phyloP scores from a whole-genome alignment of 352 stramenopile species.

The Pythium brachiatum region DNA sequence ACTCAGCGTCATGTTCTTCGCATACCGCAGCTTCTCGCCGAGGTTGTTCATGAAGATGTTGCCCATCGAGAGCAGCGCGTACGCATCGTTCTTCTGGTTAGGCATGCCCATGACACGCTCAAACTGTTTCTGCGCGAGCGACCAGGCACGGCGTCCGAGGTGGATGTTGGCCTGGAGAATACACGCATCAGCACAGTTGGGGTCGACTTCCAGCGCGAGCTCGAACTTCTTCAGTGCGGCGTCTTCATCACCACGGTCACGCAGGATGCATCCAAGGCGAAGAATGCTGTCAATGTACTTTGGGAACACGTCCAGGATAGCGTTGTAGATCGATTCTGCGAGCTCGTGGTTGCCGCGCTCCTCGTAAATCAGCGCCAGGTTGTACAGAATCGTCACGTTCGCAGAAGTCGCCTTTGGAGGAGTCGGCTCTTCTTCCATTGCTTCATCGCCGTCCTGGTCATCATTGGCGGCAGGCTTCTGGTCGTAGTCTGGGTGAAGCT shows the following conservation, averaged over 20 bases:
- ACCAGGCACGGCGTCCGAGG: conserved; percentile 94
- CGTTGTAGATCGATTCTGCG: conserved; percentile 92
- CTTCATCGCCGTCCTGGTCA: conserved; percentile 35
- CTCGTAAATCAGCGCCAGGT: conserved; percentile 94
- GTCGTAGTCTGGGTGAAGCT: conserved; percentile 44
- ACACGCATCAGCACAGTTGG: conserved; percentile 90
- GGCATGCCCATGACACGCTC: conserved; percentile 94
- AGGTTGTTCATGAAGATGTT: conserved; percentile 99
- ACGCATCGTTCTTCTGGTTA: conserved; percentile 95
- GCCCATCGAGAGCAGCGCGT: conserved; percentile 95
- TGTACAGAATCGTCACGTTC: conserved; percentile 95
- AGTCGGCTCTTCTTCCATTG: conserved; percentile 28
- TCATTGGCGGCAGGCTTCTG: conserved; percentile 30
- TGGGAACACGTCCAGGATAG: conserved; percentile 91
- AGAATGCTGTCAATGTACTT: conserved; percentile 95
- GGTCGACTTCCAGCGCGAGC: conserved; percentile 89
- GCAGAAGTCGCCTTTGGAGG: conserved; percentile 53
- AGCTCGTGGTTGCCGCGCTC: conserved; percentile 88
- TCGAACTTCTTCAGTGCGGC: conserved; percentile 91
- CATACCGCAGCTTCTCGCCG: conserved; percentile 93
- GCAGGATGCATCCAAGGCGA: conserved; percentile 92
- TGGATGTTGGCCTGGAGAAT: conserved; percentile 96
- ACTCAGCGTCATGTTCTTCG: conserved; percentile 94
- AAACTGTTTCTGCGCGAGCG: conserved; percentile 92
- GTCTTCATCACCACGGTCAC: conserved; percentile 92